Evolutionary conservation across 1,139 yeast species (phyloP).

Genomic region (Sporopachydermia cereana): DNA sequence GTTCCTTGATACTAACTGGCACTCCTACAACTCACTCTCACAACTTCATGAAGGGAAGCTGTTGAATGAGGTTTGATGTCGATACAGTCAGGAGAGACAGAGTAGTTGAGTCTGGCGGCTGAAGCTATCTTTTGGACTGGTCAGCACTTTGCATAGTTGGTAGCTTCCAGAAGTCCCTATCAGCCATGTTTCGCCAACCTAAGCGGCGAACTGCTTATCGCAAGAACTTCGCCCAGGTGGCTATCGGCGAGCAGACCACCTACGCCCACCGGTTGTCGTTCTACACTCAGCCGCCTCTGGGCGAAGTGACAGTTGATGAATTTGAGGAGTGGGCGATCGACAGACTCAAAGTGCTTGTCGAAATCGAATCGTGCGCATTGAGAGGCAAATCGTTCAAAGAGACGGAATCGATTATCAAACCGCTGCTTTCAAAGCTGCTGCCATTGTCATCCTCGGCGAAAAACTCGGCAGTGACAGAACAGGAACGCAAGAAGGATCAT

Average conservation of each 20-base stretch:
- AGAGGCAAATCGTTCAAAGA: conserved; percentile 57
- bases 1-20: too few relatives aligned
- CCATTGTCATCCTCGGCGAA: conserved; percentile 39
- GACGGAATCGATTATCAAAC: conserved; percentile 51
- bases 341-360: conserved; percentile 69
- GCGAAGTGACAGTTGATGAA: conserved; percentile 81
- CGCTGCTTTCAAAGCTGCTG: conserved; percentile 48
- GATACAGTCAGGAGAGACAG: too few relatives aligned
- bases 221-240: conserved; percentile 42
- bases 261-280: conserved; percentile 49
- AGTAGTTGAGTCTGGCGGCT: too few relatives aligned
- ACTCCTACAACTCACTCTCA: too few relatives aligned
- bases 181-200: conserved; percentile 56
- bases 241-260: conserved; percentile 15
- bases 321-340: conserved; percentile 96
- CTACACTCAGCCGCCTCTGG: conserved; percentile 64
- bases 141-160: too few relatives aligned
- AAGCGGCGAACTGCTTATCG: conserved; percentile 71
- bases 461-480: conserved; percentile 25
- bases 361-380: conserved; percentile 65
- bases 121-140: too few relatives aligned
- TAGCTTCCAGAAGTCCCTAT: too few relatives aligned
- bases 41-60: too few relatives aligned
- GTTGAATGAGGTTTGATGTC: too few relatives aligned
- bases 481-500: conserved; percentile 76